Percentiles rank a stretch among this genome's conserved stretches.
phyloP scores from a whole-genome alignment of 192 early-diverging fungal genomes.

The Bifiguratus adelaidae region DNA sequence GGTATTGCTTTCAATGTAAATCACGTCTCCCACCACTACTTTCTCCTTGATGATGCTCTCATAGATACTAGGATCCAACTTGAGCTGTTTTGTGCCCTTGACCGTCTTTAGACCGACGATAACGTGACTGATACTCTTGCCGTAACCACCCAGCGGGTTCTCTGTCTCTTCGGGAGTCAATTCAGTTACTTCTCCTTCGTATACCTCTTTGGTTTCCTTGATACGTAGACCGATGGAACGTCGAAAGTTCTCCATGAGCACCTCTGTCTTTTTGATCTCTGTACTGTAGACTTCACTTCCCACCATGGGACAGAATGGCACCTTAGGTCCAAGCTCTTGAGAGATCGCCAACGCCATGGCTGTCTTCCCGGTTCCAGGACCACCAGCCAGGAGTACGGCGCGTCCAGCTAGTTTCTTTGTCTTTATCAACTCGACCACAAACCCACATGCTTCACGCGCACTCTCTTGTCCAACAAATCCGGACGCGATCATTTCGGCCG shows the following conservation, averaged over 20 bases:
- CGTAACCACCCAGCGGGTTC: constrained; percentile 96
- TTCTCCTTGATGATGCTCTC: constrained; percentile 97
- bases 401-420: constrained; percentile 97
- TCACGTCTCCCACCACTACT: constrained; percentile 92
- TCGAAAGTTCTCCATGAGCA: constrained; percentile 99
- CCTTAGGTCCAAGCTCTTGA: constrained; percentile 94
- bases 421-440: constrained; percentile 90
- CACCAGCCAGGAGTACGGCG: constrained; percentile 89
- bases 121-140: constrained; percentile 93
- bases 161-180: constrained; percentile 96
- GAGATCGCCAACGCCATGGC: constrained; percentile 94
- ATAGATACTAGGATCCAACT: constrained; percentile 94
- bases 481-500: constrained; percentile 72
- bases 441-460: constrained; percentile 91
- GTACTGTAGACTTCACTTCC: constrained; percentile 96
- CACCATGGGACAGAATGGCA: constrained; percentile 99
- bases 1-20: constrained; percentile 96
- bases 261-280: constrained; percentile 99
- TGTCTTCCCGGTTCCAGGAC: constrained; percentile 97
- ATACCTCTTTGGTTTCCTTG: constrained; percentile 99
- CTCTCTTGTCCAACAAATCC: constrained; percentile 98
- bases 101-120: constrained; percentile 95
- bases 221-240: constrained; percentile 92
- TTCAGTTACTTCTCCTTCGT: constrained; percentile 98
- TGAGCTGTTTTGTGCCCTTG: constrained; percentile 97